A percentile compares a stretch with the other conserved stretches of the same genome.
These are phyloP conservation scores for Nigrograna mackinnonii DNA, from an alignment of 2,329 filamentous ascomycete genomes.

Conservation along the genomic window DNA sequence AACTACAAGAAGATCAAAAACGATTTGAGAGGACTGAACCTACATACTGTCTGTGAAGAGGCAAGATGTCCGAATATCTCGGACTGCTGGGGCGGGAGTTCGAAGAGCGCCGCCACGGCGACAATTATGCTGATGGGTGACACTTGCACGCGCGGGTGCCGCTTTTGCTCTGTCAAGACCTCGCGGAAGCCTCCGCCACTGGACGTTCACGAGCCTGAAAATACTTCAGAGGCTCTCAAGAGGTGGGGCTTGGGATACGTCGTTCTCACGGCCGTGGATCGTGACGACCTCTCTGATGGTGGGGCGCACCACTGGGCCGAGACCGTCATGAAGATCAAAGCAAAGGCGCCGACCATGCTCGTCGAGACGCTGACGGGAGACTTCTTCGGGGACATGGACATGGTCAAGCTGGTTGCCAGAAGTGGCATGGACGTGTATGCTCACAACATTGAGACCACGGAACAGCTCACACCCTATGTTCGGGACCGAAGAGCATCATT, in stretches of 20 bases:
- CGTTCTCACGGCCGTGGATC: constrained; percentile 89
- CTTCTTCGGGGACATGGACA: constrained; percentile 81
- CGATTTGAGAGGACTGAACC: constrained; percentile 82
- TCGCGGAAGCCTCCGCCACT: constrained; percentile 74
- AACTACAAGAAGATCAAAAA: constrained; percentile 96
- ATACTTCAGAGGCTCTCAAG: constrained; percentile 89
- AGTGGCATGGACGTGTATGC: constrained; percentile 95
- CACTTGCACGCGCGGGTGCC: constrained; percentile 93
- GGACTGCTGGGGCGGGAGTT: constrained; percentile 93
- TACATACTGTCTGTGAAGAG: constrained; percentile 98
- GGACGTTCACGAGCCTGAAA: constrained; percentile 94
- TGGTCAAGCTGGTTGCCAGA: constrained; percentile 81
- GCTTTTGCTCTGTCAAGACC: constrained; percentile 98
- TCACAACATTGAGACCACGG: constrained; percentile 95
- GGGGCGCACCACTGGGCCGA: constrained; percentile 90
- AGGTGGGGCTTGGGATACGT: constrained; percentile 96
- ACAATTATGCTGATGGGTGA: constrained; percentile 99
- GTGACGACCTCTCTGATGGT: constrained; percentile 88
- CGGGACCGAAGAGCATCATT: constrained; percentile 90
- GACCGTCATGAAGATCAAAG: constrained; percentile 92
- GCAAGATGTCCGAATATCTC: constrained; percentile 96
- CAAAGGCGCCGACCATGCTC: constrained; percentile 68
- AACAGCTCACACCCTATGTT: constrained; percentile 86
- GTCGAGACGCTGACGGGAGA: constrained; percentile 89
- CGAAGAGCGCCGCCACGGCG: constrained; percentile 88